A percentile compares a stretch with the other conserved stretches of the same genome.
These are phyloP conservation scores for Periconia macrospinosa DNA, from an alignment of 2,329 filamentous ascomycete genomes.

Conservation along the genomic window DNA sequence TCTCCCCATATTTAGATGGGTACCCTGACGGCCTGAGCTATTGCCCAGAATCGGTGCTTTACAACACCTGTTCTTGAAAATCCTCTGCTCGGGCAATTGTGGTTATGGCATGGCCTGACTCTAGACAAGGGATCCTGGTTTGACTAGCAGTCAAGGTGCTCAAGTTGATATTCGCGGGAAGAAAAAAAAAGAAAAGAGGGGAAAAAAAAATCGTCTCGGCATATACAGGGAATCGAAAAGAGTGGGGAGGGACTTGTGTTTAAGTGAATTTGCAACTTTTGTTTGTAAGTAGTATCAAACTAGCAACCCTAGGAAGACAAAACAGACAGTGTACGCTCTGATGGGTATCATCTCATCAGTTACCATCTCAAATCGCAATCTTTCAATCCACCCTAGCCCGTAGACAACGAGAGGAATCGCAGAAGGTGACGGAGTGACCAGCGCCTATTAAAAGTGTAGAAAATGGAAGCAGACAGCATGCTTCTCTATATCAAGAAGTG, in stretches of 20 bases:
- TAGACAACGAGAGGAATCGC: slow-evolving; percentile 26
- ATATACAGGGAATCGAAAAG: not conserved
- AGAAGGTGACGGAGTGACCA: slow-evolving; percentile 27
- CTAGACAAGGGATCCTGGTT: no score
- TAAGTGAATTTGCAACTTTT: not conserved
- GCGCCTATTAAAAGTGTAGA: slow-evolving; percentile 26
- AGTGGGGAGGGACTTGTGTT: not conserved
- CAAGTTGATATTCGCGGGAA: no score
- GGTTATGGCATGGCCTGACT: no score
- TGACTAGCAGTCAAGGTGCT: no score
- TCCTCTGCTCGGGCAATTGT: no score
- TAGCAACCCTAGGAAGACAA: slow-evolving; percentile 16
- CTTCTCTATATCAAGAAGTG: not conserved
- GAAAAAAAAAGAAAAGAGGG: no score
- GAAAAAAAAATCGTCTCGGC: not conserved
- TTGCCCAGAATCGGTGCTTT: no score
- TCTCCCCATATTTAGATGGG: no score
- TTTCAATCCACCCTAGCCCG: slow-evolving; percentile 27
- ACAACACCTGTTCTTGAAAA: no score
- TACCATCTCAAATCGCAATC: slow-evolving; percentile 31
- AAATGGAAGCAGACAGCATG: not conserved
- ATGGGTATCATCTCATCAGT: slow-evolving; percentile 45
- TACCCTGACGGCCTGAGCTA: no score
- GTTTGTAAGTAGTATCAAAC: not conserved
- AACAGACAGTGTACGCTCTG: slow-evolving; percentile 37